Evolutionary conservation across 805 yeast species (phyloP).

Genomic region (Candida ficus): DNA sequence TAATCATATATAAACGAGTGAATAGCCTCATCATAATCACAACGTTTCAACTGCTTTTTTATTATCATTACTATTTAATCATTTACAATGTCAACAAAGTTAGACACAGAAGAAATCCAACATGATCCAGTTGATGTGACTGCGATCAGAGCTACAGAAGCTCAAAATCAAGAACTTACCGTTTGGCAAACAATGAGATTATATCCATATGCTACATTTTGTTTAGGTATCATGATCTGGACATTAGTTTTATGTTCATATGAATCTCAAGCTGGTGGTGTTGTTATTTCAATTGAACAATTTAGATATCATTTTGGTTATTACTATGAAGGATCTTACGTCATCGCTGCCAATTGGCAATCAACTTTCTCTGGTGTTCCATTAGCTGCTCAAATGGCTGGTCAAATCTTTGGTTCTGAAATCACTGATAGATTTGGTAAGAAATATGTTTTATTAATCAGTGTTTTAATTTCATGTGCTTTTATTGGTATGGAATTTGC

Average conservation of each 20-base stretch:
- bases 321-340: conserved; percentile 27
- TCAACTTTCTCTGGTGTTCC: conserved; percentile 32
- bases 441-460: conserved; percentile 26
- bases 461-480: conserved; percentile 26
- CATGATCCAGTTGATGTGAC: background rate
- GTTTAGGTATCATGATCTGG: conserved; percentile 35
- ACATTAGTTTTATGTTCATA: conserved; percentile 38
- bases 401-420: conserved; percentile 18
- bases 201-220: conserved; percentile 36
- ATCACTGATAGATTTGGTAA: conserved; percentile 32
- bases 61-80: no score
- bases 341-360: conserved; percentile 39
- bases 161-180: conserved; percentile 5
- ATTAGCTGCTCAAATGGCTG: conserved; percentile 28
- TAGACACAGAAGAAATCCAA: background rate
- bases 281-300: conserved; percentile 31
- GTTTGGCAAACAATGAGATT: conserved; percentile 30
- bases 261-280: conserved; percentile 35
- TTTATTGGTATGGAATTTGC: conserved; percentile 36
- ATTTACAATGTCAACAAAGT: no score
- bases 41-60: no score
- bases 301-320: conserved; percentile 31
- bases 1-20: no score
- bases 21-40: no score
- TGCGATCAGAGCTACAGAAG: conserved; percentile 6